Evolutionary conservation across 1,284 basidiomycete genomes (phyloP).

Genomic region (Earliella scabrosa): DNA sequence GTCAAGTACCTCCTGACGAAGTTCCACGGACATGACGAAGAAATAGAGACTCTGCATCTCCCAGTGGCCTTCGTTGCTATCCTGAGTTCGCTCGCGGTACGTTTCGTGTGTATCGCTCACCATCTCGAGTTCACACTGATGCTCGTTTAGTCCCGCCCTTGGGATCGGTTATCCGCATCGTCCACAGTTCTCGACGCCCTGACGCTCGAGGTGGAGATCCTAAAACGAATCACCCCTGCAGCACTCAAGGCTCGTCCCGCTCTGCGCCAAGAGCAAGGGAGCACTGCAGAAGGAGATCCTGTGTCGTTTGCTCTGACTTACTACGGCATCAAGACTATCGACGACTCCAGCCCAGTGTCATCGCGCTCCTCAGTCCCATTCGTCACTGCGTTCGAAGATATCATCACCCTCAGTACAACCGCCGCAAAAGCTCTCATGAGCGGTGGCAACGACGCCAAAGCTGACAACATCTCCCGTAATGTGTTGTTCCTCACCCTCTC

Average conservation of each 20-base stretch:
- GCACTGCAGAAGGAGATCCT: constrained; percentile 42
- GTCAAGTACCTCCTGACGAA: constrained; percentile 71
- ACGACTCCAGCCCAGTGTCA: constrained; percentile 10
- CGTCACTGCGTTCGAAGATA: constrained; percentile 56
- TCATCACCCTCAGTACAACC: constrained; percentile 48
- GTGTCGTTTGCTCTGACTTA: constrained; percentile 59
- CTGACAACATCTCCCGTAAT: constrained; percentile 41
- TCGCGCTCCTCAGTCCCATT: constrained; percentile 53
- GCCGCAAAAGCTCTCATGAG: constrained; percentile 44
- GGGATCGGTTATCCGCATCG: constrained; percentile 27
- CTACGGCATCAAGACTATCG: constrained; percentile 50
- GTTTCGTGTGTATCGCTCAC: constrained; percentile 14
- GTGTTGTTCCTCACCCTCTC: constrained; percentile 53
- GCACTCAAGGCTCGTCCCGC: constrained; percentile 55
- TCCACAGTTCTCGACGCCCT: constrained; percentile 49
- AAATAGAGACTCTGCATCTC: constrained; percentile 79
- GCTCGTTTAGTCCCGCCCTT: not conserved
- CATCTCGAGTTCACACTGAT: no score
- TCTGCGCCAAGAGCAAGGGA: constrained; percentile 39
- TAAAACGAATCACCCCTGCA: constrained; percentile 54
- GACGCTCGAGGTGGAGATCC: constrained; percentile 55
- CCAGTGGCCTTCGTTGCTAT: constrained; percentile 76
- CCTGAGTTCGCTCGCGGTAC: constrained; percentile 65
- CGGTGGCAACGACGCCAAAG: constrained; percentile 31
- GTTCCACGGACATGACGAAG: constrained; percentile 81